Conservation (phyloP, 2,329 filamentous ascomycete genomes). For the Trichoderma sp. region DNA sequence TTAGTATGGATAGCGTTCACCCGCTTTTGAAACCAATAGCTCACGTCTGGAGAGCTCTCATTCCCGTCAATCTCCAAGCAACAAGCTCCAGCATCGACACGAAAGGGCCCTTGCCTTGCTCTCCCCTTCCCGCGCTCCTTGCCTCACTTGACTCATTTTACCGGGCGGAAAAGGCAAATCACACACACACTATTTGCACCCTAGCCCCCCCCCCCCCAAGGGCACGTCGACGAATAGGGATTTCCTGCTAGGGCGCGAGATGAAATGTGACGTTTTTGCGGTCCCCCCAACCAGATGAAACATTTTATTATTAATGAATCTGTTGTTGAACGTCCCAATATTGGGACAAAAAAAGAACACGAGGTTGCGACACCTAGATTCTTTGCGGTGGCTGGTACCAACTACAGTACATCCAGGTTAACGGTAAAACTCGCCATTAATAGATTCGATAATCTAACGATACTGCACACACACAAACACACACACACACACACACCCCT, state of each 20-base stretch:
- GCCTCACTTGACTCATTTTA: constrained; percentile 5
- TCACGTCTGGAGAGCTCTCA: too few relatives aligned
- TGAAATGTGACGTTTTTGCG: constrained; percentile 6
- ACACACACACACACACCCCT: too few relatives aligned
- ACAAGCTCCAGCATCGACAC: neutral
- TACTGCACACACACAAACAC: too few relatives aligned
- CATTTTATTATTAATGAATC: constrained; percentile 11
- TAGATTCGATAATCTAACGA: neutral
- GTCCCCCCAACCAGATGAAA: neutral
- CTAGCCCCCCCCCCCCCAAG: too few relatives aligned
- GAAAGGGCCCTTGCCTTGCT: neutral
- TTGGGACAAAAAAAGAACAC: neutral
- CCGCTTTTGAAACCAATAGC: neutral
- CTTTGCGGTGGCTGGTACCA: neutral
- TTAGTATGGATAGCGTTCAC: too few relatives aligned
- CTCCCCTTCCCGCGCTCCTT: neutral
- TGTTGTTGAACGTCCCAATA: neutral
- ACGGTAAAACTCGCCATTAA: too few relatives aligned
- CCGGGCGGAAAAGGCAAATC: neutral
- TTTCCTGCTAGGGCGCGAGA: neutral
- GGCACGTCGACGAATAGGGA: constrained; percentile 1
- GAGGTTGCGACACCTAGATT: neutral
- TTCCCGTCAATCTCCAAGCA: neutral
- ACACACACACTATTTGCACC: neutral
- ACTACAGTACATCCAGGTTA: neutral